Percentiles rank a stretch among this genome's conserved stretches.
Conservation (phyloP, 345 rosid species). For the Eucalyptus pumila region DNA sequence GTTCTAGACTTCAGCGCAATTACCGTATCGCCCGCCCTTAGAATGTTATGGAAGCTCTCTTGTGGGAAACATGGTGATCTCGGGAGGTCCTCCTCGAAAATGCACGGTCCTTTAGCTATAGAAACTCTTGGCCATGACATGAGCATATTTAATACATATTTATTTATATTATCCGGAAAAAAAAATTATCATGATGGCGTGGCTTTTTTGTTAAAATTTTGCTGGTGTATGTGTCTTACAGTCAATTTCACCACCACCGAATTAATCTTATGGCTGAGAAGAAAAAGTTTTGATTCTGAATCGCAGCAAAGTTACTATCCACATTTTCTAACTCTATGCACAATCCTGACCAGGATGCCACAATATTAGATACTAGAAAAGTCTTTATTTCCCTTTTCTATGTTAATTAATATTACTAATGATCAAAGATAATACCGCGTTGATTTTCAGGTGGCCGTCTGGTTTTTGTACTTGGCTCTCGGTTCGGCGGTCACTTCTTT, state of each 20-base stretch:
- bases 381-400: neutral
- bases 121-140: too few relatives aligned
- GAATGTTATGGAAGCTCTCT: too few relatives aligned
- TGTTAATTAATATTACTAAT: neutral
- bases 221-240: neutral
- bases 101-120: too few relatives aligned
- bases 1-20: too few relatives aligned
- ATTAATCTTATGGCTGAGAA: neutral
- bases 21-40: too few relatives aligned
- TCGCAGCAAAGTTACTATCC: neutral
- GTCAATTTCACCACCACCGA: neutral
- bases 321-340: neutral
- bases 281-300: neutral
- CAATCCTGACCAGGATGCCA: neutral
- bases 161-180: neutral
- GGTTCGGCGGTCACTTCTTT: conserved; percentile 38
- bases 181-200: neutral
- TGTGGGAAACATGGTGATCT: too few relatives aligned
- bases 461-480: conserved; percentile 49
- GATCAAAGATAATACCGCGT: neutral
- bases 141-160: too few relatives aligned
- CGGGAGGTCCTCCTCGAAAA: too few relatives aligned
- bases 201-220: neutral
- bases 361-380: neutral
- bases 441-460: conserved; percentile 30